Conservation (phyloP, 108 stramenopile species). For the Discostella pseudostelligera region DNA sequence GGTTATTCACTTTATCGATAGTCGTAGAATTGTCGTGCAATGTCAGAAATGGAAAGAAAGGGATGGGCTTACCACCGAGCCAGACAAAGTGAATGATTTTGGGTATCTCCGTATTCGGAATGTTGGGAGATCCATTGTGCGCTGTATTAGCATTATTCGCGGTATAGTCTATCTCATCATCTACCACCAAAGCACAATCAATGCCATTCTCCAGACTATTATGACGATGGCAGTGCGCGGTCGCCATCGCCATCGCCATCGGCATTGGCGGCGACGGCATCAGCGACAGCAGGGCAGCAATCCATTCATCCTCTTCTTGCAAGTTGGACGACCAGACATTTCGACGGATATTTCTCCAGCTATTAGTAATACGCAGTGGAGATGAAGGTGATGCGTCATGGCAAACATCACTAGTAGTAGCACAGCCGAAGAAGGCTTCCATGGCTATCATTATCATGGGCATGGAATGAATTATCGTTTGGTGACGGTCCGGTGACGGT, state of each 20-base stretch:
- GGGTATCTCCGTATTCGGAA: slow-evolving; percentile 31
- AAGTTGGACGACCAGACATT: slow-evolving; percentile 23
- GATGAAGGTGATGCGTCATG: no score
- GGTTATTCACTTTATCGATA: not conserved
- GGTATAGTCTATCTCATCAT: not conserved
- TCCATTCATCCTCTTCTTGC: slow-evolving; percentile 34
- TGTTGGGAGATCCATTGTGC: not conserved
- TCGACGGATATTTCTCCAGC: not conserved
- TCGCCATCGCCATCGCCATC: no score
- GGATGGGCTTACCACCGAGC: slow-evolving; percentile 31
- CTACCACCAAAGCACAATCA: not conserved
- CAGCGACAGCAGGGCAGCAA: slow-evolving; percentile 16
- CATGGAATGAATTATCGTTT: no score
- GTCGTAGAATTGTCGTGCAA: not conserved
- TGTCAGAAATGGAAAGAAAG: slow-evolving; percentile 20
- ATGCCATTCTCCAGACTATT: no score
- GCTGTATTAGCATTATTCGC: not conserved
- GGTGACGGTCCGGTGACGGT: no score
- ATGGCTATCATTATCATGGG: no score
- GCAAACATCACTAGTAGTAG: no score
- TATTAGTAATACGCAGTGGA: no score
- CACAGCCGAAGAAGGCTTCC: no score
- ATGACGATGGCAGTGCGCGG: no score
- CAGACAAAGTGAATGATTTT: slow-evolving; percentile 44
- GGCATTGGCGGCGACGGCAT: not conserved